Evolutionary conservation across 768 basidiomycete species (phyloP).

Genomic region (Pseudohyphozyma bogoriensis): DNA sequence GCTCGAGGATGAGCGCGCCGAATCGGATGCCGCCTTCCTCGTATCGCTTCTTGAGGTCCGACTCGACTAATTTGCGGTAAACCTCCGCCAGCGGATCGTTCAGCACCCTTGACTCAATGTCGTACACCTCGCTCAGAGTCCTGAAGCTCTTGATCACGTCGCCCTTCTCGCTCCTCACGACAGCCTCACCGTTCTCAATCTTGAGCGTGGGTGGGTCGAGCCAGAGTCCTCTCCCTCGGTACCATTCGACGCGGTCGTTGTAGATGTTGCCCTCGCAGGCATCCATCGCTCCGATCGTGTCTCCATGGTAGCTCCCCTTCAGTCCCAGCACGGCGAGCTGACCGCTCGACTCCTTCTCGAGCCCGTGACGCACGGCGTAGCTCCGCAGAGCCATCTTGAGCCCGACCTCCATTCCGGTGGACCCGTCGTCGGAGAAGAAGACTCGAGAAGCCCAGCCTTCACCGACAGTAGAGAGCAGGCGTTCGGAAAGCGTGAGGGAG

Average conservation of each 20-base stretch:
- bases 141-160: slow-evolving; percentile 1
- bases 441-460: slow-evolving; percentile 81
- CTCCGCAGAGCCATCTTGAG: slow-evolving; percentile 84
- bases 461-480: slow-evolving; percentile 61
- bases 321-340: slow-evolving; percentile 62
- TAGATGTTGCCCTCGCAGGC: slow-evolving; percentile 78
- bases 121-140: slow-evolving; percentile 49
- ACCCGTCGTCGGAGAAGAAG: slow-evolving; percentile 90
- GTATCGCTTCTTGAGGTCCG: slow-evolving; percentile 46
- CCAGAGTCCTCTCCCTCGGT: slow-evolving; percentile 84
- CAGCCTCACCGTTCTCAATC: slow-evolving; percentile 49
- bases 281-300: slow-evolving; percentile 96
- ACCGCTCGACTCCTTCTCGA: slow-evolving; percentile 41
- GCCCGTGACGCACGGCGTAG: slow-evolving; percentile 35
- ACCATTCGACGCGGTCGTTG: slow-evolving; percentile 78
- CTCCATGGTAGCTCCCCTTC: slow-evolving; percentile 90
- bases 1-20: slow-evolving; percentile 74
- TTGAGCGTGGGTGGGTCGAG: slow-evolving; percentile 75
- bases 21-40: slow-evolving; percentile 35
- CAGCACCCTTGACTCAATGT: slow-evolving; percentile 53
- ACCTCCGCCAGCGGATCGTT: slow-evolving; percentile 50
- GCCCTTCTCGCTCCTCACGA: slow-evolving; percentile 8
- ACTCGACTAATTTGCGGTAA: slow-evolving; percentile 49
- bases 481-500: slow-evolving; percentile 72
- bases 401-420: slow-evolving; percentile 94